phyloP scores from a whole-genome alignment of 2,329 filamentous ascomycete genomes.

The Aureobasidium sp. region DNA sequence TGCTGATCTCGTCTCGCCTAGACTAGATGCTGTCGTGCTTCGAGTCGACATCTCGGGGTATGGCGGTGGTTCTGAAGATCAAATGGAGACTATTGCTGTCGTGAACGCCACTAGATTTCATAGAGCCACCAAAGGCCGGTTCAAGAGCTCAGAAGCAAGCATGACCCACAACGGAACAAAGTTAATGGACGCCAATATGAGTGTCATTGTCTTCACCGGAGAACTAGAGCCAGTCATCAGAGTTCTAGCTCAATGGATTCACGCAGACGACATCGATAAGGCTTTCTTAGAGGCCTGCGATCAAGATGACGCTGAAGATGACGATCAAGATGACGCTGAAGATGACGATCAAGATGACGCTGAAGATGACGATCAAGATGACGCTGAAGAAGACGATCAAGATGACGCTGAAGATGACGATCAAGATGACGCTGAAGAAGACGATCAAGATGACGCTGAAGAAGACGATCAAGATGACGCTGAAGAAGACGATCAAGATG shows the following conservation, averaged over 20 bases:
- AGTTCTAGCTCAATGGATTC: neutral
- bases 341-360: neutral
- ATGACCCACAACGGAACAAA: neutral
- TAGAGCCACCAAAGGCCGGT: neutral
- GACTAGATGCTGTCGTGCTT: neutral
- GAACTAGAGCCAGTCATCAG: neutral
- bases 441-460: too few species aligned
- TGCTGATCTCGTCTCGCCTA: neutral
- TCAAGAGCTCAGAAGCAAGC: neutral
- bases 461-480: too few species aligned
- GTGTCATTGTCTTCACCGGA: neutral
- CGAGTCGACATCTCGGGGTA: neutral
- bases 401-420: neutral
- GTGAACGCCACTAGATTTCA: neutral
- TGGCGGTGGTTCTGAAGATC: too few species aligned
- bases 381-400: too few species aligned
- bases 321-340: neutral
- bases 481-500: too few species aligned
- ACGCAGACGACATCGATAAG: neutral
- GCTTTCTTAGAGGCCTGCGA: neutral
- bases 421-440: neutral
- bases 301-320: neutral
- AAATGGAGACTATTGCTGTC: neutral
- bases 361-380: too few species aligned
- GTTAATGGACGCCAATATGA: neutral